Conservation (phyloP, 2,329 filamentous ascomycete genomes). For the Talaromyces sp. region DNA sequence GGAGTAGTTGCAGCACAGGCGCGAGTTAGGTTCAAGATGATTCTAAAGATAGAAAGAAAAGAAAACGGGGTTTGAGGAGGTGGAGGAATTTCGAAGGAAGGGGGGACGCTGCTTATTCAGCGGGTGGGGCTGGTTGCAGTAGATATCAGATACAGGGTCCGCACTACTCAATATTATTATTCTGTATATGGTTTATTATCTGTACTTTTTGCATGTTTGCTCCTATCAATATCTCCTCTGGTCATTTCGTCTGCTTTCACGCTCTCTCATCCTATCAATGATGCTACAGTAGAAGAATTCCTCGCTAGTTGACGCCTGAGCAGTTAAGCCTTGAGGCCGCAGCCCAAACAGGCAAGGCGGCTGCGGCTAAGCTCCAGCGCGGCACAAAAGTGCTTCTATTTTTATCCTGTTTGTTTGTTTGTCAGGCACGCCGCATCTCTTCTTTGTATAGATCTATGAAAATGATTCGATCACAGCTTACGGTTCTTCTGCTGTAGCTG, state of each 20-base stretch:
- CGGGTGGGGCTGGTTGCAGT: too few relatives aligned
- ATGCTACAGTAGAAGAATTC: too few relatives aligned
- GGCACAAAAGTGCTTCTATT: neutral
- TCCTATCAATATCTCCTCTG: too few relatives aligned
- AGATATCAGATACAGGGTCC: too few relatives aligned
- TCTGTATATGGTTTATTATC: too few relatives aligned
- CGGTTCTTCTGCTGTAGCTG: neutral
- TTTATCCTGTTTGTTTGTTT: neutral
- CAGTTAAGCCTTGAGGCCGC: neutral
- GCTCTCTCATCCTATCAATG: too few relatives aligned
- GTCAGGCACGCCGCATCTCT: neutral
- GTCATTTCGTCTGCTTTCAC: too few relatives aligned
- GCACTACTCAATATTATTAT: too few relatives aligned
- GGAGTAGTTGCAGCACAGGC: slow-evolving; percentile 3
- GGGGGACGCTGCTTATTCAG: slow-evolving; percentile 1
- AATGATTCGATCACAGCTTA: too few relatives aligned
- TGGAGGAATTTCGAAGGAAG: slow-evolving; percentile 5
- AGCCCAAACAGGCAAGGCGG: neutral
- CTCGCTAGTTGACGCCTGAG: neutral
- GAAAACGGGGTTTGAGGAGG: slow-evolving; percentile 2
- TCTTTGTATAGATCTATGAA: neutral
- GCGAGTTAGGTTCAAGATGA: slow-evolving; percentile 13
- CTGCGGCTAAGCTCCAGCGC: neutral
- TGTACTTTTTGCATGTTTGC: too few relatives aligned
- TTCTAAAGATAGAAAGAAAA: slow-evolving; percentile 27